Percentiles rank a stretch among this genome's conserved stretches.
These are phyloP conservation scores for Trichoderma asperelloides DNA, from an alignment of 495 filamentous ascomycete species.

Conservation along the genomic window DNA sequence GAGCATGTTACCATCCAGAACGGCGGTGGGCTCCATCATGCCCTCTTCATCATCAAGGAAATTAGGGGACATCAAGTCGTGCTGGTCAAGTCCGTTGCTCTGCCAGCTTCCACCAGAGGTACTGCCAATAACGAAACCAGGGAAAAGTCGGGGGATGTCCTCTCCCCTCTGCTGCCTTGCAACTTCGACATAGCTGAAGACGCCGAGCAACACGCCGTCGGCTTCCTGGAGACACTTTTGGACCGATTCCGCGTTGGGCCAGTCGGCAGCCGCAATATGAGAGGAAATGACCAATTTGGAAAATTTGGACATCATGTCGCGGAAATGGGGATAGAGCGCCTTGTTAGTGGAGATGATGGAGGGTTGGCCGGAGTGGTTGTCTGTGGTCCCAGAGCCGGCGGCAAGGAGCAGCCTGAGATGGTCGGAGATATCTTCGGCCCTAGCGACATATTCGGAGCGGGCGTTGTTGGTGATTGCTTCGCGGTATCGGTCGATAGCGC, in stretches of 20 bases:
- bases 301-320: constrained; percentile 99
- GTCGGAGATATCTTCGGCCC: constrained; percentile 95
- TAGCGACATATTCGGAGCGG: constrained; percentile 80
- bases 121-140: constrained; percentile 83
- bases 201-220: constrained; percentile 85
- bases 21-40: constrained; percentile 59
- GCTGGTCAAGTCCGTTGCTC: constrained; percentile 68
- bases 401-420: constrained; percentile 88
- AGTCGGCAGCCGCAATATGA: constrained; percentile 95
- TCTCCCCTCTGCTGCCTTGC: constrained; percentile 86
- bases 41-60: constrained; percentile 81
- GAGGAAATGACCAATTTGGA: constrained; percentile 96
- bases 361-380: constrained; percentile 96
- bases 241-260: constrained; percentile 76
- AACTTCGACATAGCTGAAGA: constrained; percentile 92
- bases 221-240: constrained; percentile 93
- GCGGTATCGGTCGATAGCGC: constrained; percentile 77
- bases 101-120: constrained; percentile 84
- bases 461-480: constrained; percentile 72
- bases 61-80: constrained; percentile 59
- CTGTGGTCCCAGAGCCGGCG: constrained; percentile 90
- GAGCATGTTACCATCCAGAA: constrained; percentile 65
- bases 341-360: constrained; percentile 99
- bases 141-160: constrained; percentile 77
- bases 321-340: constrained; percentile 89